Evolutionary conservation across 2,329 filamentous ascomycete genomes (phyloP).

Genomic region (Microcyclosporella mali): DNA sequence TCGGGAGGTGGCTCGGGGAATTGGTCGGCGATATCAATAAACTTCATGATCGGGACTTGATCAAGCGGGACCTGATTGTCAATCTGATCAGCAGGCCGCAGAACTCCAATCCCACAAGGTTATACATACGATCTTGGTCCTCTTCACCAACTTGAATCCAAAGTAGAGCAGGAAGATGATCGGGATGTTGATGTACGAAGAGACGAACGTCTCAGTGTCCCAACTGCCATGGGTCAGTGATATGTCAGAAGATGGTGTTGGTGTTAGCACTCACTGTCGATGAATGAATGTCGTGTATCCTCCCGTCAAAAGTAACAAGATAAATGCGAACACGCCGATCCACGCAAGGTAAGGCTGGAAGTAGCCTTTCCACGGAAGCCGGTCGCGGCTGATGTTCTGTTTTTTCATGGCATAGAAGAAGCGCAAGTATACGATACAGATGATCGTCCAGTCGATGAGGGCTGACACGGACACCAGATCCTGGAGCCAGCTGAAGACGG

Average conservation of each 20-base stretch:
- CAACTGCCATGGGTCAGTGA: constrained; percentile 36
- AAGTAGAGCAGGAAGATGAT: constrained; percentile 52
- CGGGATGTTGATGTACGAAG: constrained; percentile 54
- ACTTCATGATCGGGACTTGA: constrained; percentile 10
- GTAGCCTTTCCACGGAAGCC: constrained; percentile 59
- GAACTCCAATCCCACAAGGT: too few species aligned
- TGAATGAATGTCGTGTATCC: constrained; percentile 55
- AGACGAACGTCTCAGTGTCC: constrained; percentile 54
- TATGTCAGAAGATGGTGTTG: neutral
- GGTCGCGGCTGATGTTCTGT: constrained; percentile 52
- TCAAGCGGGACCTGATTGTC: constrained; percentile 4
- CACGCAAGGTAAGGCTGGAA: constrained; percentile 58
- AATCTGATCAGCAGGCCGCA: too few species aligned
- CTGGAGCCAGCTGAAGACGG: constrained; percentile 56
- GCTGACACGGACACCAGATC: constrained; percentile 62
- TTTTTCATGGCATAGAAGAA: constrained; percentile 53
- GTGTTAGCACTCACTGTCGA: constrained; percentile 30
- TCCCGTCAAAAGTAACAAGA: constrained; percentile 33
- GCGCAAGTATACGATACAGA: constrained; percentile 56
- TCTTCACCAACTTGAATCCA: constrained; percentile 50
- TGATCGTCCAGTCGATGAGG: constrained; percentile 59
- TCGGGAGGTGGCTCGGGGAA: constrained; percentile 10
- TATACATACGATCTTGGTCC: constrained; percentile 40
- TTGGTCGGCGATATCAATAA: constrained; percentile 12
- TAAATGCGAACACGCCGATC: constrained; percentile 53